Percentiles rank a stretch among this genome's conserved stretches.
These are phyloP conservation scores for Cladosporium sp. DNA, from an alignment of 2,329 filamentous ascomycete genomes.

Conservation along the genomic window DNA sequence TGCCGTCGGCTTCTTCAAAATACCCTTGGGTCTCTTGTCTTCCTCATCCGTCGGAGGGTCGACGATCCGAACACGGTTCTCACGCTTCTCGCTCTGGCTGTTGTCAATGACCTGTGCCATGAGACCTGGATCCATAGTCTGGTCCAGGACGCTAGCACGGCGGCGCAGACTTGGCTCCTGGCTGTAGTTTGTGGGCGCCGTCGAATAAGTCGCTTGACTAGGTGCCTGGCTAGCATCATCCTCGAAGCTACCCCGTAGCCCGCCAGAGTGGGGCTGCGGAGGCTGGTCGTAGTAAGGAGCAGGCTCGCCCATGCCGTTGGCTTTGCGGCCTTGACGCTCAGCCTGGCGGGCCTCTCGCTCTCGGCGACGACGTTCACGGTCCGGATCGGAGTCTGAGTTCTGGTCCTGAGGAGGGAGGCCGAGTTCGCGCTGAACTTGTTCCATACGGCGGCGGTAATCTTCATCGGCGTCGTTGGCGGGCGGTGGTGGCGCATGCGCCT, in stretches of 20 bases:
- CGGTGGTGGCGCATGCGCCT: neutral
- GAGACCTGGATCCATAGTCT: constrained; percentile 23
- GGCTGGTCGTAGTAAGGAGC: constrained; percentile 6
- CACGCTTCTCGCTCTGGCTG: constrained; percentile 27
- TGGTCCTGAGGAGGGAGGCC: constrained; percentile 29
- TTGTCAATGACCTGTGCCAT: constrained; percentile 32
- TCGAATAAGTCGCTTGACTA: constrained; percentile 10
- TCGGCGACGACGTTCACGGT: constrained; percentile 28
- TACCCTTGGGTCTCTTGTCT: constrained; percentile 71
- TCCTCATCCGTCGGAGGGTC: constrained; percentile 60
- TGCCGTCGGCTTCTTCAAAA: constrained; percentile 74
- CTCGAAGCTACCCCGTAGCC: constrained; percentile 22
- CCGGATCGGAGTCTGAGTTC: constrained; percentile 26
- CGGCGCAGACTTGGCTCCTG: constrained; percentile 17
- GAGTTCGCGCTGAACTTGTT: constrained; percentile 42
- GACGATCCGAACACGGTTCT: constrained; percentile 54
- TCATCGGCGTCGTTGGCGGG: constrained; percentile 40
- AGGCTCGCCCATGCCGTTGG: constrained; percentile 6
- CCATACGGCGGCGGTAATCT: constrained; percentile 47
- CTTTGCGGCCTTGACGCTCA: constrained; percentile 21
- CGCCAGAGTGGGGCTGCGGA: constrained; percentile 13
- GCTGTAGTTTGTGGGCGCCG: constrained; percentile 15
- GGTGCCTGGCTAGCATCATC: constrained; percentile 16
- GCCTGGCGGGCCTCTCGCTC: constrained; percentile 30
- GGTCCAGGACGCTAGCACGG: constrained; percentile 30